Base-by-base conservation (phyloP, 1,284 basidiomycete species). In the Leccinum griseonigrum region DNA sequence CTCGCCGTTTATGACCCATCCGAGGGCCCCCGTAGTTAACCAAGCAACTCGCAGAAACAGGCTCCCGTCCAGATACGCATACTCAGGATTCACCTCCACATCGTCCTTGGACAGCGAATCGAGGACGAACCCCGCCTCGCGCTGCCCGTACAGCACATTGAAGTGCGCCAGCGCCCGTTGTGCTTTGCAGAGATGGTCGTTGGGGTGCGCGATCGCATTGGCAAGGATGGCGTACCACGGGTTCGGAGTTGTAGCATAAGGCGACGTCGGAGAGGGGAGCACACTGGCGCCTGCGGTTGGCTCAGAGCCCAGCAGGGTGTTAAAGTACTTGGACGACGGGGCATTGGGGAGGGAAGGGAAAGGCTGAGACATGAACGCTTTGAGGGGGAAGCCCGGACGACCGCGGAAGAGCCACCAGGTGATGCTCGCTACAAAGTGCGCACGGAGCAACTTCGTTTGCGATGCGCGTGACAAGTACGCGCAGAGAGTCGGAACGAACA, bases 111-210 rank as follows among this genome's bases (percentile, higher is more conserved):
- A 54, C 16, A 73, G 56, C 3, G 64, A 65, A 1, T 65, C 71
- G 52, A 67, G 66, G 50, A 78, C 72, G 32, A 76, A 69, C 3
- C 81, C 81, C 1, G 75, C 62, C 4, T 72, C 64, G 8, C 77
- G 71, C 32, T 71, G 67, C 5, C 86, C 85, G 59, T 84, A 87
- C 40, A 82, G 58, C n/a, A 70, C 61, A 0, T 76, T 79, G 66
- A 80, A 86, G 70, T 85, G 82, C 6, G 81, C 79, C 29, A 90
- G 72, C 4, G 86, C 76, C 18, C 88, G 79, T 66, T 85, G 81
- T 9, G 80, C 67, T 73, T 89, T 89, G 62, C 81, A 78, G 3
- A 88, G 69, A 69, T 90, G 88, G 61, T 88, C 85, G 66, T 88
- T 84, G 4, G 83, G 82, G 55, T 75, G 74, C 40, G 69, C 66